Evolutionary conservation across 345 rosid genomes (phyloP).

Genomic region (Populus tremula): DNA sequence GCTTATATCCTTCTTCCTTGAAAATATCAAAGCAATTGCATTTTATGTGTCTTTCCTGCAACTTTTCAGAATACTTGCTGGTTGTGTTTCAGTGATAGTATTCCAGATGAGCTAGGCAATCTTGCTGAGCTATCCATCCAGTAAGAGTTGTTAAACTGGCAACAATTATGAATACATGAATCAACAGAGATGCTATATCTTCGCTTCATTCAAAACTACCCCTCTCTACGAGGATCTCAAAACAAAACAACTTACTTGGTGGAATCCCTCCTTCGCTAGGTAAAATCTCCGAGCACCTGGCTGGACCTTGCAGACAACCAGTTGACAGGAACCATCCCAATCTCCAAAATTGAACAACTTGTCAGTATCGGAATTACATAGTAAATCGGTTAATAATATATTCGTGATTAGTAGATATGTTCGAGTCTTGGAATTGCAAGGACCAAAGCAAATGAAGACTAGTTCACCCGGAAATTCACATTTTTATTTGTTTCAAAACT

Average conservation of each 20-base stretch:
- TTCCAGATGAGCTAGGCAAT: slow-evolving; percentile 81
- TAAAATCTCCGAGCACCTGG: slow-evolving; percentile 73
- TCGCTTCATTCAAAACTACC: slow-evolving; percentile 5
- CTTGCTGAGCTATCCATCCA: slow-evolving; percentile 72
- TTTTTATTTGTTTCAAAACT: too few species aligned
- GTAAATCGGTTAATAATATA: too few species aligned
- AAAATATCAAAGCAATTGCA: not conserved
- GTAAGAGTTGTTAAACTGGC: slow-evolving; percentile 41
- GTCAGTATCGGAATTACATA: too few species aligned
- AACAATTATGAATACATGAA: not conserved
- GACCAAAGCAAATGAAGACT: too few species aligned
- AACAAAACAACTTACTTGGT: slow-evolving; percentile 75
- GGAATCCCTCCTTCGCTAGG: slow-evolving; percentile 73
- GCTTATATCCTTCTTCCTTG: not conserved
- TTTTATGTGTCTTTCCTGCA: not conserved
- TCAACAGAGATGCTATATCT: not conserved
- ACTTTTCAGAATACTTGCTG: slow-evolving; percentile 71
- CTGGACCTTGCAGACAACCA: slow-evolving; percentile 91
- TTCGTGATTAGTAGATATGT: too few species aligned
- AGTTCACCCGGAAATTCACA: too few species aligned
- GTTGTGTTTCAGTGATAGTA: slow-evolving; percentile 75
- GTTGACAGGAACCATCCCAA: slow-evolving; percentile 69
- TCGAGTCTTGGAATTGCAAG: too few species aligned
- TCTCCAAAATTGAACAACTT: slow-evolving; percentile 35
- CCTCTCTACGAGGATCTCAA: slow-evolving; percentile 66